phyloP scores from a whole-genome alignment of 768 basidiomycete genomes.

The Butyriboletus loyo region DNA sequence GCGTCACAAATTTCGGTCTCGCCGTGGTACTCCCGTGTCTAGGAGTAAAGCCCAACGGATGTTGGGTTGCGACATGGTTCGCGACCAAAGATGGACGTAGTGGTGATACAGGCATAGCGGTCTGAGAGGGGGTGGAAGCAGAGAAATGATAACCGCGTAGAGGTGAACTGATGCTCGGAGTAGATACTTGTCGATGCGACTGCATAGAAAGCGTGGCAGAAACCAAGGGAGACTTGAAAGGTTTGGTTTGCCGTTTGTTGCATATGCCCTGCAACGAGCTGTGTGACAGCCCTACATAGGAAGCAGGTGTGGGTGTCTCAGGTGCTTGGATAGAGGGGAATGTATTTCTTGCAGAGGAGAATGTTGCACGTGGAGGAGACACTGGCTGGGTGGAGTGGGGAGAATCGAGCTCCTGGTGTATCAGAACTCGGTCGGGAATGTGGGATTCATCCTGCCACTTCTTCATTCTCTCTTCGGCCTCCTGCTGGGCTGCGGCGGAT shows the following conservation, averaged over 20 bases:
- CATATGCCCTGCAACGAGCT: constrained; percentile 7
- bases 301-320: constrained; percentile 39
- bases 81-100: constrained; percentile 32
- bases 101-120: constrained; percentile 27
- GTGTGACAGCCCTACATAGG: constrained; percentile 10
- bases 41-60: constrained; percentile 24
- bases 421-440: constrained; percentile 10
- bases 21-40: constrained; percentile 31
- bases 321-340: constrained; percentile 30
- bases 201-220: constrained; percentile 7
- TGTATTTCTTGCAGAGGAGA: constrained; percentile 39
- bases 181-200: constrained; percentile 19
- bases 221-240: constrained; percentile 49
- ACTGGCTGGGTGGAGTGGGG: background rate
- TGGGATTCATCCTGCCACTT: constrained; percentile 47
- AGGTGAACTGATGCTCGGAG: constrained; percentile 30
- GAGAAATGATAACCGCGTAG: constrained; percentile 4
- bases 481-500: constrained; percentile 51
- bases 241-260: constrained; percentile 26
- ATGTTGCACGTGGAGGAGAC: constrained; percentile 29
- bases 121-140: constrained; percentile 6
- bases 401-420: constrained; percentile 18
- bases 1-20: constrained; percentile 50
- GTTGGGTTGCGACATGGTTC: constrained; percentile 15
- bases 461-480: constrained; percentile 51